phyloP scores from a whole-genome alignment of 345 rosid genomes.

The Mercurialis annua region DNA sequence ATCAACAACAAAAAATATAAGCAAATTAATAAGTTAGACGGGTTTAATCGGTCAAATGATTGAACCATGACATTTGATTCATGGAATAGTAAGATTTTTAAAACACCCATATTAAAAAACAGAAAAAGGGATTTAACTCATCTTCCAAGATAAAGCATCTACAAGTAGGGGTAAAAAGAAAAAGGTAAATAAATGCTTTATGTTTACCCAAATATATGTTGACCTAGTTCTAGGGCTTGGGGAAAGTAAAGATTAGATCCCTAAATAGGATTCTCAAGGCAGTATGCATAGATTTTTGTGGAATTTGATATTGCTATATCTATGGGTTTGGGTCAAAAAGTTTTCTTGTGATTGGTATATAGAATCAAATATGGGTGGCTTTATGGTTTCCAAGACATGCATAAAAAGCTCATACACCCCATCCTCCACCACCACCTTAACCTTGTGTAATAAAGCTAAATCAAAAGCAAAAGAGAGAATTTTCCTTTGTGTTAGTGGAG shows the following conservation, averaged over 20 bases:
- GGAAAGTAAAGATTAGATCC: constrained; percentile 34
- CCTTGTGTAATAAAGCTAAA: background rate
- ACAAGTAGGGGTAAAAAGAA: background rate
- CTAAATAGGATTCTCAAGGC: constrained; percentile 23
- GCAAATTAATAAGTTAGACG: too few relatives aligned
- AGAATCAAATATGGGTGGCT: constrained; percentile 19
- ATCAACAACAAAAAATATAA: background rate
- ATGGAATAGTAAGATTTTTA: too few relatives aligned
- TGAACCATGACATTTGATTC: background rate
- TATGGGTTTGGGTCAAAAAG: constrained; percentile 26
- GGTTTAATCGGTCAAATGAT: background rate
- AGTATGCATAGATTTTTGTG: constrained; percentile 11
- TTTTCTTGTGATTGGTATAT: constrained; percentile 15
- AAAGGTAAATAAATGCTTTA: constrained; percentile 13
- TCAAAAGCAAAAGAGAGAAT: constrained; percentile 16
- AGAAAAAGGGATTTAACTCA: constrained; percentile 4
- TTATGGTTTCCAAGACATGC: constrained; percentile 21
- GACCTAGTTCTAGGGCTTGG: constrained; percentile 25
- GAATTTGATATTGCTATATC: constrained; percentile 14
- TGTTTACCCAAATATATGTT: background rate
- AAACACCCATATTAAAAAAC: background rate
- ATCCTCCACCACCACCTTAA: background rate
- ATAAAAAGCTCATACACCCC: constrained; percentile 16
- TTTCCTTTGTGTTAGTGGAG: constrained; percentile 28
- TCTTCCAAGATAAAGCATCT: constrained; percentile 17